A percentile compares a stretch with the other conserved stretches of the same genome.
Conservation (phyloP, 495 filamentous ascomycete species). For the Neohortaea acidophila region DNA sequence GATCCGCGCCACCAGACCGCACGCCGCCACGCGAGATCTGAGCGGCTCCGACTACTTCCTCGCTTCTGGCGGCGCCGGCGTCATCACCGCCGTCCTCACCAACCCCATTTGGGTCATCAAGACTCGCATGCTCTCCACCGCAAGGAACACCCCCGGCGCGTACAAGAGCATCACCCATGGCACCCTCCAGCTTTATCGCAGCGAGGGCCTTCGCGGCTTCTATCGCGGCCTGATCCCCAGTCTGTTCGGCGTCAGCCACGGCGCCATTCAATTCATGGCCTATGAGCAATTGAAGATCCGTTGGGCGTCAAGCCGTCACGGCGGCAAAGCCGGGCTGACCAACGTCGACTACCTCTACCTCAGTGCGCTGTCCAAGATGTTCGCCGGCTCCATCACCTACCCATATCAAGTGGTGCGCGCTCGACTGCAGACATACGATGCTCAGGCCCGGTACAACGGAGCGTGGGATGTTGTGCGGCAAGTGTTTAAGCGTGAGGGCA, state of each 20-base stretch:
- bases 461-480: constrained; percentile 52
- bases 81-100: constrained; percentile 60
- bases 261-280: constrained; percentile 88
- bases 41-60: constrained; percentile 56
- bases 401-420: constrained; percentile 85
- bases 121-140: constrained; percentile 86
- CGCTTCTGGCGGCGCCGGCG: constrained; percentile 58
- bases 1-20: constrained; percentile 18
- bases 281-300: constrained; percentile 76
- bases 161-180: constrained; percentile 67
- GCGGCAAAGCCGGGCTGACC: constrained; percentile 31
- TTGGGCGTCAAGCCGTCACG: constrained; percentile 27
- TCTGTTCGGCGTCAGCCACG: constrained; percentile 82
- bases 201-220: constrained; percentile 62
- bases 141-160: constrained; percentile 54
- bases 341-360: constrained; percentile 66
- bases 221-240: constrained; percentile 73
- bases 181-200: constrained; percentile 41
- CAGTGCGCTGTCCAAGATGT: constrained; percentile 68
- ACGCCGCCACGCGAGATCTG: constrained; percentile 8
- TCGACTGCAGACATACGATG: constrained; percentile 76
- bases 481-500: constrained; percentile 65
- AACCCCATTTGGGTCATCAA: constrained; percentile 99
- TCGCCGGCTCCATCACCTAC: constrained; percentile 77
- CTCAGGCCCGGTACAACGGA: constrained; percentile 50